Evolutionary conservation across 179 eudicot genomes (phyloP).

Genomic region (Patellifolia procumbens): DNA sequence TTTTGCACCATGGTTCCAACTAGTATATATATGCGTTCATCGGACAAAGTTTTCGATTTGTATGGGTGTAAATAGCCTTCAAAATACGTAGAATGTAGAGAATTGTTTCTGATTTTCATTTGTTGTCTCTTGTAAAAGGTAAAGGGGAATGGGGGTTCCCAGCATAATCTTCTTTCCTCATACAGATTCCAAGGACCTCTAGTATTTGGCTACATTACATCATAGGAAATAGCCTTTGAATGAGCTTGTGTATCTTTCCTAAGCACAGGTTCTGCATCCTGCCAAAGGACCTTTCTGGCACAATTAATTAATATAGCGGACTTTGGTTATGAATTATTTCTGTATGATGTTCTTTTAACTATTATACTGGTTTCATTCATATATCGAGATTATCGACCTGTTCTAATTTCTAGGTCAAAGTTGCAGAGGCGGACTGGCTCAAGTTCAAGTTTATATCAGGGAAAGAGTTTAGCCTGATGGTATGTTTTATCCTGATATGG

Average conservation of each 20-base stretch:
- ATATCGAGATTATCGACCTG: slow-evolving; percentile 1
- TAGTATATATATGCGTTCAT: not conserved
- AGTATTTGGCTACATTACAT: too few relatives aligned
- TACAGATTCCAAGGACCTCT: too few relatives aligned
- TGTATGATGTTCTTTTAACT: not conserved
- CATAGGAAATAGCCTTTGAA: not conserved
- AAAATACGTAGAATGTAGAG: not conserved
- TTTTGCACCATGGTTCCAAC: too few relatives aligned
- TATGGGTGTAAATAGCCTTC: not conserved
- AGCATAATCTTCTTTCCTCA: too few relatives aligned
- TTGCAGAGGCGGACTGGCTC: slow-evolving; percentile 88
- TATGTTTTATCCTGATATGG: slow-evolving; percentile 28
- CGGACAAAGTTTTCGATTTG: not conserved
- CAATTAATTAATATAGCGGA: not conserved
- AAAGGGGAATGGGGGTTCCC: too few relatives aligned
- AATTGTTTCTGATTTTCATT: too few relatives aligned
- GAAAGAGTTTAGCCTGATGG: slow-evolving; percentile 66
- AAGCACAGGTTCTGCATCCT: not conserved
- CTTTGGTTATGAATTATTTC: not conserved
- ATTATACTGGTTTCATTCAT: not conserved
- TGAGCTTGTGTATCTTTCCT: not conserved
- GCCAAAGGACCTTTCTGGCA: too few relatives aligned
- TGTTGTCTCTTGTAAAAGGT: too few relatives aligned
- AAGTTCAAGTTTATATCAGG: slow-evolving; percentile 64
- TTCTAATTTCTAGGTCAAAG: slow-evolving; percentile 54